These are phyloP conservation scores for Penicillium sp. DNA, from an alignment of 2,329 filamentous ascomycete species.

Conservation along the genomic window DNA sequence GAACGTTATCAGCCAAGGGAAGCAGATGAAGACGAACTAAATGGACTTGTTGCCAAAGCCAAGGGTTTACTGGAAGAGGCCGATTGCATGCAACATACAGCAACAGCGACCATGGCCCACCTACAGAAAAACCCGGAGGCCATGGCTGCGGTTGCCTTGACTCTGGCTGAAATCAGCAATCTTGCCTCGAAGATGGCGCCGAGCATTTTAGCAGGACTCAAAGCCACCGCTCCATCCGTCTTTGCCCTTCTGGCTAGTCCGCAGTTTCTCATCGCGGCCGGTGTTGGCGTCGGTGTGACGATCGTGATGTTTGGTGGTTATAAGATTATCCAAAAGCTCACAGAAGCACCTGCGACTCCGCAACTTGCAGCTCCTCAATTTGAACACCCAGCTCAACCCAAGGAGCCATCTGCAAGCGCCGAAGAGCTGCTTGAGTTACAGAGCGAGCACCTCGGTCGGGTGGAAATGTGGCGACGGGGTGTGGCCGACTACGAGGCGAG, in stretches of 20 bases:
- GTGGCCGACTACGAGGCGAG: slow-evolving; percentile 56
- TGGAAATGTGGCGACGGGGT: slow-evolving; percentile 61
- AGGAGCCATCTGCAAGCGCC: slow-evolving; percentile 33
- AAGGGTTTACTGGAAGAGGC: slow-evolving; percentile 79
- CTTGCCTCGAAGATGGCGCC: slow-evolving; percentile 81
- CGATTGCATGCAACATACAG: slow-evolving; percentile 82
- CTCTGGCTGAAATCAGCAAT: slow-evolving; percentile 84
- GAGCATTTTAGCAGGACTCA: slow-evolving; percentile 68
- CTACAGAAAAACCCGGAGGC: slow-evolving; percentile 81
- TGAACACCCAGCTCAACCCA: background rate
- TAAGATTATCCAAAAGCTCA: slow-evolving; percentile 91
- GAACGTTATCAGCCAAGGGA: slow-evolving; percentile 45
- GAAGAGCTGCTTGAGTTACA: slow-evolving; percentile 56
- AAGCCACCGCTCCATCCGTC: slow-evolving; percentile 76
- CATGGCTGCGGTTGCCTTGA: slow-evolving; percentile 88
- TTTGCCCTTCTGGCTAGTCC: slow-evolving; percentile 83
- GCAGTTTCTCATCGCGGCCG: slow-evolving; percentile 89
- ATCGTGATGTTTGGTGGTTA: slow-evolving; percentile 94
- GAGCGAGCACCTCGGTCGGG: slow-evolving; percentile 50
- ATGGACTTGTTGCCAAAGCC: slow-evolving; percentile 67
- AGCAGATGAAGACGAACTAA: slow-evolving; percentile 54
- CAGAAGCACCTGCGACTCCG: slow-evolving; percentile 28
- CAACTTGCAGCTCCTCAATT: background rate
- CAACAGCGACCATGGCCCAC: slow-evolving; percentile 74
- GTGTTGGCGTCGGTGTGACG: slow-evolving; percentile 86